Percentiles rank a stretch among this genome's conserved stretches.
Conservation (phyloP, 2,329 filamentous ascomycete genomes). For the Corniculantispora saksenae region DNA sequence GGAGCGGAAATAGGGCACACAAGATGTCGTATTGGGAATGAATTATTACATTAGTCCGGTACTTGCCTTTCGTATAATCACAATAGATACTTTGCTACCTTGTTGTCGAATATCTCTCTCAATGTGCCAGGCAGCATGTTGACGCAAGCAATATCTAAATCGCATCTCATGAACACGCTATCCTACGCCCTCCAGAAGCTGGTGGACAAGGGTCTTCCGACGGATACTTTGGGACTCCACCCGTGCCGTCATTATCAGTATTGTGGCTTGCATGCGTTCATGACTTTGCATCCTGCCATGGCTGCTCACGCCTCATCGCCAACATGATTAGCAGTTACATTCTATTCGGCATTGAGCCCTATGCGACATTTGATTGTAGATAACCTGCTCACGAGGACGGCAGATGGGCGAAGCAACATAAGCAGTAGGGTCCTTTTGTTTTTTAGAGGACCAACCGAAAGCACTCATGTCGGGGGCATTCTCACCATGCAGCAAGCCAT, state of each 20-base stretch:
- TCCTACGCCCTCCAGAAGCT: neutral
- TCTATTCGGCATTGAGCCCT: neutral
- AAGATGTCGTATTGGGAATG: too few species aligned
- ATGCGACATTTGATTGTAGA: neutral
- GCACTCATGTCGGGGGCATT: neutral
- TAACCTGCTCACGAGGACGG: neutral
- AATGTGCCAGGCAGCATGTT: too few species aligned
- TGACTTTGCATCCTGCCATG: neutral
- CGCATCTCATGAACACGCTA: too few species aligned
- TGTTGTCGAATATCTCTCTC: too few species aligned
- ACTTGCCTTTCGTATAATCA: too few species aligned
- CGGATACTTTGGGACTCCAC: neutral
- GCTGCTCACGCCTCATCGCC: neutral
- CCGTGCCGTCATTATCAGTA: neutral
- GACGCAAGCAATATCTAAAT: too few species aligned
- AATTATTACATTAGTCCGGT: too few species aligned
- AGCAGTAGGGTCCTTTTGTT: too few species aligned
- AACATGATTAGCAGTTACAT: neutral
- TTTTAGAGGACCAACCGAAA: neutral
- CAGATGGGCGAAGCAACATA: too few species aligned
- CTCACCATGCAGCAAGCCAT: neutral
- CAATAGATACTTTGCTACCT: too few species aligned
- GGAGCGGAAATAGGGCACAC: neutral
- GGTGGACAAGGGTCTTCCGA: neutral
- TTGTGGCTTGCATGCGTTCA: slow-evolving; percentile 14